Conservation (phyloP, 306 rosid species). For the Vachellia pachyceras region DNA sequence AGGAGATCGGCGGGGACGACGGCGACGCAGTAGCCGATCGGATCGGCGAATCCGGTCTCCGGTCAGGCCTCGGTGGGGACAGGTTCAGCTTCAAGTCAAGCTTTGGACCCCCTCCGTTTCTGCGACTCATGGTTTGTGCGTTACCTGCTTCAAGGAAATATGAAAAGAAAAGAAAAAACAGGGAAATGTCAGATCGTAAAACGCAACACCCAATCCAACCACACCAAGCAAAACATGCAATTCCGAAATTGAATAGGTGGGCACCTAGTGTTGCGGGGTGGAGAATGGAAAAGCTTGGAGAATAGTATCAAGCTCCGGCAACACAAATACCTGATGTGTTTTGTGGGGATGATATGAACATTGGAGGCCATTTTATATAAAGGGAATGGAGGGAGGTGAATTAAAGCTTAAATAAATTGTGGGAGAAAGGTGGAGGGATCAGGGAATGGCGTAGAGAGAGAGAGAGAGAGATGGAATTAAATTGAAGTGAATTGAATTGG, state of each 20-base stretch:
- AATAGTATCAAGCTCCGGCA: slow-evolving; percentile 23
- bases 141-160: slow-evolving; percentile 26
- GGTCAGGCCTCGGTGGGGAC: slow-evolving; percentile 75
- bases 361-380: slow-evolving; percentile 60
- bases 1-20: slow-evolving; percentile 80
- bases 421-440: slow-evolving; percentile 59
- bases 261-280: slow-evolving; percentile 1
- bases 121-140: slow-evolving; percentile 60
- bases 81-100: slow-evolving; percentile 87
- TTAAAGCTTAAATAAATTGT: slow-evolving; percentile 73
- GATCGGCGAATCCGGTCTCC: slow-evolving; percentile 55
- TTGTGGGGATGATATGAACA: slow-evolving; percentile 42
- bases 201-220: background rate
- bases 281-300: slow-evolving; percentile 22
- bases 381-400: slow-evolving; percentile 51
- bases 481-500: slow-evolving; percentile 56
- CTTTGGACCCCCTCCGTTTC: slow-evolving; percentile 72
- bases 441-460: slow-evolving; percentile 31
- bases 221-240: background rate
- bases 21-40: slow-evolving; percentile 69
- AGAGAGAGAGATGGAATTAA: slow-evolving; percentile 45
- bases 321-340: slow-evolving; percentile 41
- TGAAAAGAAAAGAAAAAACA: background rate
- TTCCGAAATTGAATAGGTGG: background rate
- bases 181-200: background rate